Evolutionary conservation across 306 rosid species (phyloP).

Genomic region (Cicer chorassanicum): DNA sequence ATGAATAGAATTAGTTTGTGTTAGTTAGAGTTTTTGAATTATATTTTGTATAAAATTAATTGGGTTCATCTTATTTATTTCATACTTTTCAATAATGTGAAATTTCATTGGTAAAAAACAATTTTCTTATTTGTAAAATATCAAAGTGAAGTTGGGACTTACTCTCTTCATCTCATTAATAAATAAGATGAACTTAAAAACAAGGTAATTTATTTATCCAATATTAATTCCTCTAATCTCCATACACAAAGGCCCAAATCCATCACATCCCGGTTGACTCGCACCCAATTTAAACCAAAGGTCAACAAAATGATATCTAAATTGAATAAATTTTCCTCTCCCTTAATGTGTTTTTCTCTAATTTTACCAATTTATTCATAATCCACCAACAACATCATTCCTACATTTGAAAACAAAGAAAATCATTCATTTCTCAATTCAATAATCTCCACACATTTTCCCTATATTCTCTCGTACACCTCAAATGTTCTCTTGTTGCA

Average conservation of each 20-base stretch:
- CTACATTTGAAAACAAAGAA: background rate
- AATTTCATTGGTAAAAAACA: too few species aligned
- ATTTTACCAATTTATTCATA: background rate
- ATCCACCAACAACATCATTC: background rate
- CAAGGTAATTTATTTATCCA: background rate
- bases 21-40: too few species aligned
- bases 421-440: background rate
- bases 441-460: slow-evolving; percentile 35
- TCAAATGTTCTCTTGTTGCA: slow-evolving; percentile 18
- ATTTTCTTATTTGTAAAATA: too few species aligned
- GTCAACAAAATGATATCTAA: background rate
- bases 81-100: too few species aligned
- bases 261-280: slow-evolving; percentile 33
- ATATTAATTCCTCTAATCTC: background rate
- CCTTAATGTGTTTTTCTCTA: background rate
- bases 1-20: too few species aligned
- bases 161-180: too few species aligned
- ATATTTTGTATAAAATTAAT: too few species aligned
- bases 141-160: too few species aligned
- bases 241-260: background rate
- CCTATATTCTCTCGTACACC: slow-evolving; percentile 30
- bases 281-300: slow-evolving; percentile 12
- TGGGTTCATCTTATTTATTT: too few species aligned
- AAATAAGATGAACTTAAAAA: slow-evolving; percentile 9
- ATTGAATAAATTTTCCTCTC: background rate